Conservation (phyloP, 345 rosid genomes). For the Tarenaya hassleriana region DNA sequence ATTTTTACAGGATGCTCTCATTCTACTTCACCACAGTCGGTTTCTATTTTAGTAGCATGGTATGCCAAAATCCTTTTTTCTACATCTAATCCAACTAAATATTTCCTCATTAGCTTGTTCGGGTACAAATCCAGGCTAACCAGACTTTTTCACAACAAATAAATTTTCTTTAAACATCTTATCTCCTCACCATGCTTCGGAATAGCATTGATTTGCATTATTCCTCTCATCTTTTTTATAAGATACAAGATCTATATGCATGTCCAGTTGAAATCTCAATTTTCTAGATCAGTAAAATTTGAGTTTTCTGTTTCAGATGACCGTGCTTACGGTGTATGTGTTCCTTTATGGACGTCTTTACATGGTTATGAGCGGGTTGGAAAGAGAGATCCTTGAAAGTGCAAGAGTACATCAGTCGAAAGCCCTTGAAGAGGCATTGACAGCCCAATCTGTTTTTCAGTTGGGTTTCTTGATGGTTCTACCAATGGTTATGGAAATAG, state of each 20-base stretch:
- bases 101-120: slow-evolving; percentile 8
- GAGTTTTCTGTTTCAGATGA: slow-evolving; percentile 47
- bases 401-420: slow-evolving; percentile 53
- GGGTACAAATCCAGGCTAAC: no score
- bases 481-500: slow-evolving; percentile 97
- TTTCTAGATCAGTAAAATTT: slow-evolving; percentile 4
- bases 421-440: slow-evolving; percentile 85
- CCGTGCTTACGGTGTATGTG: slow-evolving; percentile 72
- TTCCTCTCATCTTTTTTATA: no score
- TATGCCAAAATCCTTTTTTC: slow-evolving; percentile 29
- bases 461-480: slow-evolving; percentile 73
- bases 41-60: slow-evolving; percentile 96
- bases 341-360: slow-evolving; percentile 93
- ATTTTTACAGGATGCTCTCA: slow-evolving; percentile 98
- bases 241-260: not conserved
- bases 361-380: slow-evolving; percentile 89
- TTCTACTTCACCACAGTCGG: slow-evolving; percentile 96
- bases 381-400: slow-evolving; percentile 48
- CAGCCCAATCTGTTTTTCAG: slow-evolving; percentile 77
- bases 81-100: not conserved
- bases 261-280: slow-evolving; percentile 4
- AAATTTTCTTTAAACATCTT: no score
- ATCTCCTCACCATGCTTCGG: no score
- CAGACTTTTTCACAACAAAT: no score
- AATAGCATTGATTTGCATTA: no score